Evolutionary conservation across 352 stramenopile species (phyloP).

Genomic region (Phytophthora crassamura): DNA sequence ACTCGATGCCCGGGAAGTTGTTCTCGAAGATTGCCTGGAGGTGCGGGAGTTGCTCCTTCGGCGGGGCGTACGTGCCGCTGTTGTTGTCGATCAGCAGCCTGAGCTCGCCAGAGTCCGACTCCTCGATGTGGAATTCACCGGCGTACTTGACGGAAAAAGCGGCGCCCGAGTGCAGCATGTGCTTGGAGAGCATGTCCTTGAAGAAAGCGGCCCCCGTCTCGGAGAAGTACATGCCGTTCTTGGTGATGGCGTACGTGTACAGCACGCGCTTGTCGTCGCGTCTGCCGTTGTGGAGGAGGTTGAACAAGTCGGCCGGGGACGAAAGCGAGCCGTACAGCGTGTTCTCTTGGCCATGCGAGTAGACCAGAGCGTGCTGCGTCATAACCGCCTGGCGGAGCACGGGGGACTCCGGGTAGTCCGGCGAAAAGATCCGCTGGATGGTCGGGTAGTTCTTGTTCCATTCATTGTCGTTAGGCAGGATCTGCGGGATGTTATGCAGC

Average conservation of each 20-base stretch:
- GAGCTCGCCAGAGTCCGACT: neutral
- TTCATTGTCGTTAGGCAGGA: slow-evolving; percentile 33
- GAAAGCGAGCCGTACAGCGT: slow-evolving; percentile 30
- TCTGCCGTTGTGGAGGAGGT: slow-evolving; percentile 34
- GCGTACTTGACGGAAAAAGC: slow-evolving; percentile 39
- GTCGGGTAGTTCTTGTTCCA: slow-evolving; percentile 46
- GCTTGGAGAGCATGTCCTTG: slow-evolving; percentile 47
- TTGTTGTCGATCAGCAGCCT: slow-evolving; percentile 49
- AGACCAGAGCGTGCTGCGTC: slow-evolving; percentile 38
- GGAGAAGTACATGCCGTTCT: slow-evolving; percentile 40
- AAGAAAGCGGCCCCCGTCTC: slow-evolving; percentile 41
- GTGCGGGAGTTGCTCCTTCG: slow-evolving; percentile 25
- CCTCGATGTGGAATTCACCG: slow-evolving; percentile 38
- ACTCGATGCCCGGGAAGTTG: slow-evolving; percentile 41
- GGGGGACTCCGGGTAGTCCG: slow-evolving; percentile 33
- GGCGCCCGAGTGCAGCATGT: slow-evolving; percentile 40
- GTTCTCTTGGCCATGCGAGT: slow-evolving; percentile 25
- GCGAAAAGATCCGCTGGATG: slow-evolving; percentile 41
- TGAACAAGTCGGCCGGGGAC: slow-evolving; percentile 34
- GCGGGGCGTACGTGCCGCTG: slow-evolving; percentile 42
- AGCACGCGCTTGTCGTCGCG: slow-evolving; percentile 38
- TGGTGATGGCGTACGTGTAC: slow-evolving; percentile 39
- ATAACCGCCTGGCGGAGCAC: slow-evolving; percentile 38
- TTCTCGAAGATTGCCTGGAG: slow-evolving; percentile 38
- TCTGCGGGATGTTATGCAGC: slow-evolving; percentile 38